Base-by-base conservation (phyloP, 106 monocot species). In the Dactylorhiza incarnata region DNA sequence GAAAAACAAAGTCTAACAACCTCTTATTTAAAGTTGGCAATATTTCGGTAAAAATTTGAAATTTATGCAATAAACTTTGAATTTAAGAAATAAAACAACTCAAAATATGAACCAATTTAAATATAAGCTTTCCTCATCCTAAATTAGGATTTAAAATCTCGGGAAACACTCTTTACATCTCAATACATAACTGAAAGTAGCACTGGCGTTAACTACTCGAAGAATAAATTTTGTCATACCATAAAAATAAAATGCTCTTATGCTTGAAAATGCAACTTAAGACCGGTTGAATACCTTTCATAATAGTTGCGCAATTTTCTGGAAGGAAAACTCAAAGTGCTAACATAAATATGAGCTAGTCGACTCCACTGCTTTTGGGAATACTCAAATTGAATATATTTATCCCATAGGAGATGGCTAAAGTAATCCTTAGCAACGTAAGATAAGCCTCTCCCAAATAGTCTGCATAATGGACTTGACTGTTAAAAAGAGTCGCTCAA, bases 361-460 rank as follows among this genome's bases (percentile, higher is more conserved):
- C 23, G 72, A 49, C 23, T 19, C 72, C 72, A 72, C 49, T 72
- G 72, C 72, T 72, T 72, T 48, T 72, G 72, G 22, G 86, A 89
- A 83, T 88, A 72, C 63, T 97, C 97, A 83, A 94, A 97, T 77
- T 87, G 87, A 68, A 94, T 85, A 78, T 89, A 97, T 68, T 85
- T 89, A 81, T 97, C 91, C 97, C 93, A 97, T 23, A 97, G 78
- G 74, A 82, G 79, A 80, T 86, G 54, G 76, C 93, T 86, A 45
- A 73, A 82, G 49, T 94, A 94, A 77, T 97, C 91, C 77, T 88
- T 97, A 56, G 84, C 83, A 59, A 97, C 85, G 82, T 82, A 91
- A 56, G 83, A 83, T 62, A 97, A 82, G 9, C 78, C 93, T 84
- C 91, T 89, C 73, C 86, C 81, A 75, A 82, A 93, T 73, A 97